Evolutionary conservation across 352 stramenopile genomes (phyloP), one percentile per base, ranked within the genome.

Genomic region (Pythium rhizo-oryzae): DNA sequence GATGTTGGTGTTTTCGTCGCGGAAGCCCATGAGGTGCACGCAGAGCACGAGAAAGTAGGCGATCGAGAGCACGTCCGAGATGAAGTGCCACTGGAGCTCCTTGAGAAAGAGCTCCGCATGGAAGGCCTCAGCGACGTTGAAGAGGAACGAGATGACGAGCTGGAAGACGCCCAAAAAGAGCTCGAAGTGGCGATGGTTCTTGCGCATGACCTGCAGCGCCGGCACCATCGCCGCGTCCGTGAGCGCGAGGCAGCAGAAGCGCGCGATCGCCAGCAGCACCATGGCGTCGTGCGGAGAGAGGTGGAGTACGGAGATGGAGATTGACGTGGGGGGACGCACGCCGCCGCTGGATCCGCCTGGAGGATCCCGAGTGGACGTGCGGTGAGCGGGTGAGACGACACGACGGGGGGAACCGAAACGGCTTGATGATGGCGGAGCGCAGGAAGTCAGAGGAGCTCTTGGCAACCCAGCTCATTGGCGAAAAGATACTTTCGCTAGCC

Each of bases 161-260:
- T 96, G 88, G 69, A 95, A 82, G 53, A 93, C 63, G 58, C 89
- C 89, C 21, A 96, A 71, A 64, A 96, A 96, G 64, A 96, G 76
- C 83, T 96, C 89, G 65, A 96, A 96, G 74, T 96, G 89, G 12
- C 88, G 86, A 44, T 88, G 81, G 66, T 95, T 95, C 52, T 72
- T 69, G 73, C 84, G 82, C 87, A 95, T 93, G 44, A 95, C 80
- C 52, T 76, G 64, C 56, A 95, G 80, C 65, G 87, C 84, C 52
- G 87, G 87, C 52, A 93, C 63, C 78, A 95, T 92, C 30, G 82
- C 82, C 12, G 75, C 75, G 63, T 94, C 82, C 47, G 84, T 92
- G 35, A 94, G 75, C 67, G 80, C 83, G 57, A 92, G 65, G 72
- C 91, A 87, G 63, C 74, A 78, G 72, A 92, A 92, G 65, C 84